phyloP scores from a whole-genome alignment of 805 yeast genomes.

The Pichia ethanolica region DNA sequence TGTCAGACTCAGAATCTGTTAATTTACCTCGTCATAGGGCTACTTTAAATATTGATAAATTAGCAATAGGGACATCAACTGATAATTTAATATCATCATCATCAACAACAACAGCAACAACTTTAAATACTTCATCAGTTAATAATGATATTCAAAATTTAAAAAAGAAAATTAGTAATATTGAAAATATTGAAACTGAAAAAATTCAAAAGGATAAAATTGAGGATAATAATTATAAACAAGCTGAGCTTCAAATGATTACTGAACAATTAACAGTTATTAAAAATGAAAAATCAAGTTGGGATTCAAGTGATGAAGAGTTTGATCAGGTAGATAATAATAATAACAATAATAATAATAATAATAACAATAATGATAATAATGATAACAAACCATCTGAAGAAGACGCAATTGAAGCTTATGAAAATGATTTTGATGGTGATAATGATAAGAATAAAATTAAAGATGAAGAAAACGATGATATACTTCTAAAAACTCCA shows the following conservation, averaged over 20 bases:
- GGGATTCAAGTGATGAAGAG: slow-evolving; percentile 11
- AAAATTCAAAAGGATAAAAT: not conserved
- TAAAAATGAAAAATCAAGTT: slow-evolving; percentile 4
- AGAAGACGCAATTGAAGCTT: too few relatives aligned
- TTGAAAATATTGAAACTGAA: not conserved
- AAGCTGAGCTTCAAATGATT: not conserved
- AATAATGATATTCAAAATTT: too few relatives aligned
- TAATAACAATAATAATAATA: not conserved
- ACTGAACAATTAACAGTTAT: not conserved
- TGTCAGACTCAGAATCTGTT: slow-evolving; percentile 4
- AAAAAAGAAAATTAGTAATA: not conserved
- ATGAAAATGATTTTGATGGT: too few relatives aligned
- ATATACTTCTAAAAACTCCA: not conserved
- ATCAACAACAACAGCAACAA: not conserved
- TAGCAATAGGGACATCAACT: slow-evolving; percentile 10
- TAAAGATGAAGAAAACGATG: not conserved
- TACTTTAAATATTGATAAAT: slow-evolving; percentile 23
- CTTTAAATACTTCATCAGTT: not conserved
- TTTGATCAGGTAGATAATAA: not conserved
- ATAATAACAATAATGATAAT: not conserved
- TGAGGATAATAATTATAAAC: not conserved
- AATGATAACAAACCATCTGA: too few relatives aligned
- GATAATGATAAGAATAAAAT: too few relatives aligned
- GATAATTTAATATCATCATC: not conserved
- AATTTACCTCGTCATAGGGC: slow-evolving; percentile 24